Evolutionary conservation across 495 filamentous ascomycete species (phyloP).

Genomic region (Hyaloscypha finlandica): DNA sequence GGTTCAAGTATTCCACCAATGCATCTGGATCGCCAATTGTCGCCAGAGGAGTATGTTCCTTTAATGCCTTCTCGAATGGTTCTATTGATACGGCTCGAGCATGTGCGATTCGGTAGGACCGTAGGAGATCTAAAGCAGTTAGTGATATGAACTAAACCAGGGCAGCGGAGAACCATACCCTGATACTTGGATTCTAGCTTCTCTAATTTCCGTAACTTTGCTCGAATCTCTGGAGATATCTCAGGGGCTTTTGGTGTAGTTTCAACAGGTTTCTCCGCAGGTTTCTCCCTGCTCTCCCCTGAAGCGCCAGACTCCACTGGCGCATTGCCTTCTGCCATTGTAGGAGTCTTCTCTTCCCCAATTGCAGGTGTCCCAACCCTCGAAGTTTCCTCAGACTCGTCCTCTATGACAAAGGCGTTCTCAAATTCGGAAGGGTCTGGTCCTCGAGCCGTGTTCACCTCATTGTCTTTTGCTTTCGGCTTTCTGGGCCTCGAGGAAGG

Average conservation of each 20-base stretch:
- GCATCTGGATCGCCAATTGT: slow-evolving; percentile 84
- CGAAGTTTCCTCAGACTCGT: slow-evolving; percentile 62
- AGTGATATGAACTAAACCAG: slow-evolving; percentile 1
- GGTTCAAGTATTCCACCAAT: slow-evolving; percentile 91
- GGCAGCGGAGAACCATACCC: slow-evolving; percentile 49
- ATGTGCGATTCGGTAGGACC: slow-evolving; percentile 89
- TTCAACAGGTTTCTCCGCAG: slow-evolving; percentile 12
- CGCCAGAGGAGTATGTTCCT: slow-evolving; percentile 87
- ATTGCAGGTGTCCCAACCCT: slow-evolving; percentile 54
- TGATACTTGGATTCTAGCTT: slow-evolving; percentile 86
- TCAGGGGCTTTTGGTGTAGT: slow-evolving; percentile 40
- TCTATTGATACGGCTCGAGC: slow-evolving; percentile 82
- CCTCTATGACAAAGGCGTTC: slow-evolving; percentile 77
- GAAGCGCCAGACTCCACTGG: slow-evolving; percentile 38
- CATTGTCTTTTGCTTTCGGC: slow-evolving; percentile 28
- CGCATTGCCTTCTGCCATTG: slow-evolving; percentile 33
- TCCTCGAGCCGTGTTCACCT: slow-evolving; percentile 23
- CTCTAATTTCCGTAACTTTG: slow-evolving; percentile 73
- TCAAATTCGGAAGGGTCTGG: slow-evolving; percentile 87
- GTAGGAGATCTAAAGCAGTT: slow-evolving; percentile 68
- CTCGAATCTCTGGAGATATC: slow-evolving; percentile 71
- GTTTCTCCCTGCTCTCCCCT: slow-evolving; percentile 29
- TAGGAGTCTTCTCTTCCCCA: slow-evolving; percentile 33
- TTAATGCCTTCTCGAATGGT: slow-evolving; percentile 85
- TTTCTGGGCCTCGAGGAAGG: slow-evolving; percentile 23